These are phyloP conservation scores for Backusella liffmaniae DNA, from an alignment of 192 early-diverging fungal species.

Conservation along the genomic window DNA sequence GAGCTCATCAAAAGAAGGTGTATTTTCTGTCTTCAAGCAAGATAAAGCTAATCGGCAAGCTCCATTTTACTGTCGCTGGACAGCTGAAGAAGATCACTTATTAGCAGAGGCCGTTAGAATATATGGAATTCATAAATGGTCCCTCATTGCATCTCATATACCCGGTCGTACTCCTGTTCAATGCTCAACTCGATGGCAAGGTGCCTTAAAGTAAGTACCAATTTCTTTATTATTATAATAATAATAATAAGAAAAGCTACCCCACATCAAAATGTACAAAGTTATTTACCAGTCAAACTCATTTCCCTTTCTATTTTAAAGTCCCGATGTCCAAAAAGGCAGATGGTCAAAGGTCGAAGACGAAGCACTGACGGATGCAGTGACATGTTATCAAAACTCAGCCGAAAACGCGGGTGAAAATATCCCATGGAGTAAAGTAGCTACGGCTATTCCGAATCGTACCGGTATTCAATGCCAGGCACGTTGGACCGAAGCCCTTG, in stretches of 20 bases:
- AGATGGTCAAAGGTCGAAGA: conserved; percentile 30
- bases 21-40: conserved; percentile 28
- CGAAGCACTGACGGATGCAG: conserved; percentile 13
- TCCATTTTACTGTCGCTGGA: conserved; percentile 40
- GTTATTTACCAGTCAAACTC: neutral
- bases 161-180: conserved; percentile 37
- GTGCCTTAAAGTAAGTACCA: conserved; percentile 34
- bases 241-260: neutral
- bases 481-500: conserved; percentile 54
- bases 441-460: conserved; percentile 37
- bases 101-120: conserved; percentile 28
- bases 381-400: conserved; percentile 4
- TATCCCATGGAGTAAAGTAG: conserved; percentile 41
- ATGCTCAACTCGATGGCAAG: conserved; percentile 40
- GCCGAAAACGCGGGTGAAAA: neutral
- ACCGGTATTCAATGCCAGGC: conserved; percentile 59
- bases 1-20: conserved; percentile 10
- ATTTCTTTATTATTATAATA: too few species aligned
- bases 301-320: neutral
- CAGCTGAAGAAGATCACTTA: conserved; percentile 34
- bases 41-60: conserved; percentile 21
- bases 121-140: conserved; percentile 42
- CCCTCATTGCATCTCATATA: conserved; percentile 30
- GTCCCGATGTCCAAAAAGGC: conserved; percentile 27
- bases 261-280: neutral